Conservation (phyloP, 768 basidiomycete genomes). For the Boletus sensibilis region DNA sequence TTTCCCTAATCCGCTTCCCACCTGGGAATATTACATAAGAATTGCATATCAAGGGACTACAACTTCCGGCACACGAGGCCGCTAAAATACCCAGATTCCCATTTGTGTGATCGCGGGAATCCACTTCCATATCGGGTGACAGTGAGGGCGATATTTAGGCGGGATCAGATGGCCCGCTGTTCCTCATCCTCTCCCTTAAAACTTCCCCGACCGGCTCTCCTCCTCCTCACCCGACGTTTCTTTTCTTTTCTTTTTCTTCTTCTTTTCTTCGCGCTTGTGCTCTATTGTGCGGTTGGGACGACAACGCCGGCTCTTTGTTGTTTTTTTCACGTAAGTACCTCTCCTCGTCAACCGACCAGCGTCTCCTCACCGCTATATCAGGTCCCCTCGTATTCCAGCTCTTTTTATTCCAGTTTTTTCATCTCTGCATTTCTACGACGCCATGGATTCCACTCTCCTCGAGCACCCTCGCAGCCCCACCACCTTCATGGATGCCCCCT, state of each 20-base stretch:
- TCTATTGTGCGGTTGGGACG: slow-evolving; percentile 36
- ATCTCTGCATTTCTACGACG: slow-evolving; percentile 36
- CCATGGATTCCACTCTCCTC: slow-evolving; percentile 51
- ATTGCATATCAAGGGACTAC: slow-evolving; percentile 33
- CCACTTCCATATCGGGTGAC: slow-evolving; percentile 4
- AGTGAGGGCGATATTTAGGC: slow-evolving; percentile 32
- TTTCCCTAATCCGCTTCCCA: slow-evolving; percentile 1
- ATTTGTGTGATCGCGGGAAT: slow-evolving; percentile 9
- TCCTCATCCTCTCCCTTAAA: slow-evolving; percentile 31
- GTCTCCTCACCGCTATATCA: slow-evolving; percentile 13
- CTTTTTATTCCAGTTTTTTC: slow-evolving; percentile 33
- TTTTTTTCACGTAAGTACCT: slow-evolving; percentile 35
- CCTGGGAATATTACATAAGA: slow-evolving; percentile 32
- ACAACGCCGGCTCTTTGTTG: slow-evolving; percentile 31
- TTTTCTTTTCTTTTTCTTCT: slow-evolving; percentile 28
- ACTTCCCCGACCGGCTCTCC: slow-evolving; percentile 26
- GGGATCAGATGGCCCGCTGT: slow-evolving; percentile 28
- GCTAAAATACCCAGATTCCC: slow-evolving; percentile 23
- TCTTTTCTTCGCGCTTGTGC: slow-evolving; percentile 29
- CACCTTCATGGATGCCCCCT: slow-evolving; percentile 49
- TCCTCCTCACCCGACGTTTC: slow-evolving; percentile 42
- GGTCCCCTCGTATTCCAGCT: slow-evolving; percentile 35
- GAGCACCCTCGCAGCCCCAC: slow-evolving; percentile 51
- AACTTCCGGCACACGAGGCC: slow-evolving; percentile 36
- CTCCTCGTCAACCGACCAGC: background rate